Evolutionary conservation across 768 basidiomycete species (phyloP).

Genomic region (Pisolithus sp.): DNA sequence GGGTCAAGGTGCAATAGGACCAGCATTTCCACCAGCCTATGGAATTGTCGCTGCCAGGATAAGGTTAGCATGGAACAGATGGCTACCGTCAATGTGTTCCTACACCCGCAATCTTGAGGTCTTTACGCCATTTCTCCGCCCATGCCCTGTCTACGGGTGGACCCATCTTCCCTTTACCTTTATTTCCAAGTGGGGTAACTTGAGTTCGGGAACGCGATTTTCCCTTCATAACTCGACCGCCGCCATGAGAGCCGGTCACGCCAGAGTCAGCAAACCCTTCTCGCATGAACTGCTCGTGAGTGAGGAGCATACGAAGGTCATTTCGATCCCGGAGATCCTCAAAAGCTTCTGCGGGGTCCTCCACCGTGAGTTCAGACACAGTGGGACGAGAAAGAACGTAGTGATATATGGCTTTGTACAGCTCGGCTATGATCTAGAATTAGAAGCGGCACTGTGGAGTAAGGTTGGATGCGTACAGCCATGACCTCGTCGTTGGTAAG

Average conservation of each 20-base stretch:
- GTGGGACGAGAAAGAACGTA: conserved; percentile 58
- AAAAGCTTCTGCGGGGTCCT: conserved; percentile 97
- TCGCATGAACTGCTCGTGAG: conserved; percentile 55
- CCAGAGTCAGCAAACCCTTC: conserved; percentile 54
- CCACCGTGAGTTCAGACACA: conserved; percentile 90
- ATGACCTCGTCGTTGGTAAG: conserved; percentile 85
- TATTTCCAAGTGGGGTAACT: conserved; percentile 15
- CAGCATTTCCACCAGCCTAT: conserved; percentile 88
- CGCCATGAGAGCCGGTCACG: conserved; percentile 37
- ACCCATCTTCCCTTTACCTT: conserved; percentile 54
- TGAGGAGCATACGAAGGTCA: conserved; percentile 75
- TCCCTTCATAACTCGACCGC: conserved; percentile 36
- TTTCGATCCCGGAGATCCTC: conserved; percentile 93
- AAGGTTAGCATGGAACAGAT: conserved; percentile 2
- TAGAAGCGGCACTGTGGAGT: not conserved
- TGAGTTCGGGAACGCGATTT: conserved; percentile 32
- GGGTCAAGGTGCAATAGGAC: conserved; percentile 66
- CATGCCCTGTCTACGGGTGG: conserved; percentile 74
- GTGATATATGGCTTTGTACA: conserved; percentile 83
- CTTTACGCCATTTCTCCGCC: conserved; percentile 73
- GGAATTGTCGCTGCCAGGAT: conserved; percentile 76
- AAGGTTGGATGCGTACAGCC: conserved; percentile 56
- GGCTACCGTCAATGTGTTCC: conserved; percentile 11
- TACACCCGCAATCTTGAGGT: conserved; percentile 88
- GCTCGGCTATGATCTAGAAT: conserved; percentile 49